These are phyloP conservation scores for Malus sylvestris DNA, from an alignment of 306 rosid genomes.

Conservation along the genomic window DNA sequence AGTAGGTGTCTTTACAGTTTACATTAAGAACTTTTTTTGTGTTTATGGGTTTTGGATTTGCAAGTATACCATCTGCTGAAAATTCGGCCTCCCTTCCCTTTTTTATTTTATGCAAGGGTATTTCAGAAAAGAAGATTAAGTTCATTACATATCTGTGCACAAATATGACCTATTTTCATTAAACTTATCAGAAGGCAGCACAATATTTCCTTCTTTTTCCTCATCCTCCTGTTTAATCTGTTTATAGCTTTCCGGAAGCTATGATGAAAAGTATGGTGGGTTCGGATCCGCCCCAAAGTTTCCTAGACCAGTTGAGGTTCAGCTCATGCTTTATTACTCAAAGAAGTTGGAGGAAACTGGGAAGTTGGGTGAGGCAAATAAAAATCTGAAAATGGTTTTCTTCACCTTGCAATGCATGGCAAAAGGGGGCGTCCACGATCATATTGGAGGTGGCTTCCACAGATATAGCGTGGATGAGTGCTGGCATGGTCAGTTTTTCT, in stretches of 20 bases:
- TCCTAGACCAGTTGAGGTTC: slow-evolving; percentile 93
- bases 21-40: not conserved
- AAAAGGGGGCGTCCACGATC: slow-evolving; percentile 90
- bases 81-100: not conserved
- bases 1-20: slow-evolving; percentile 31
- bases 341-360: slow-evolving; percentile 59
- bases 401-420: slow-evolving; percentile 83
- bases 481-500: slow-evolving; percentile 79
- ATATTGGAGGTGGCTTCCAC: slow-evolving; percentile 93
- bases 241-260: slow-evolving; percentile 65
- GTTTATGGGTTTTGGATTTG: not conserved
- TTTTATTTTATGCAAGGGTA: not conserved
- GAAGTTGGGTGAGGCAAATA: slow-evolving; percentile 43
- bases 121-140: not conserved
- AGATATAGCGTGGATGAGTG: slow-evolving; percentile 96
- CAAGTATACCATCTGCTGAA: not conserved
- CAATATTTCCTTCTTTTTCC: not conserved
- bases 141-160: not conserved
- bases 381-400: slow-evolving; percentile 48
- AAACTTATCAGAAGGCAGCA: not conserved
- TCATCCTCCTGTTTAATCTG: slow-evolving; percentile 19
- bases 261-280: slow-evolving; percentile 77
- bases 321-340: slow-evolving; percentile 72
- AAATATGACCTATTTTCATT: not conserved
- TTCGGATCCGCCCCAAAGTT: slow-evolving; percentile 95